Conservation (phyloP, 208 protist genomes). For the Endotrypanum monterogeii region DNA sequence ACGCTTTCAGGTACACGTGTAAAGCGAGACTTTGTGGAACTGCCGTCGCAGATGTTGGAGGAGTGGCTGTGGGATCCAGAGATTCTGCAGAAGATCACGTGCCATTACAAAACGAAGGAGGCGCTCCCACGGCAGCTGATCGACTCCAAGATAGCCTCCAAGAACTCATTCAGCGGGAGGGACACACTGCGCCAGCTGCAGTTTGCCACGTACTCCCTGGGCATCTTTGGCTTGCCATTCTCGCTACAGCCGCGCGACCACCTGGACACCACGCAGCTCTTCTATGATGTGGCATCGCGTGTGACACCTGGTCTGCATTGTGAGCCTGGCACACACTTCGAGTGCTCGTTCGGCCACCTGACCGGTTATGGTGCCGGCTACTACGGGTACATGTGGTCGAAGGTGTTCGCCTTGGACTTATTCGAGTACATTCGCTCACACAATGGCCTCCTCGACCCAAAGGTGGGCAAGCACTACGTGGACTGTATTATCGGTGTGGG, state of each 20-base stretch:
- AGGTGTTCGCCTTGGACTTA: constrained; percentile 85
- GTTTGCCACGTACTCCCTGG: constrained; percentile 80
- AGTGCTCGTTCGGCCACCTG: constrained; percentile 81
- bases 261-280: constrained; percentile 65
- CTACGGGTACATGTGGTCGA: constrained; percentile 90
- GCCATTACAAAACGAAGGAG: constrained; percentile 84
- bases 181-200: constrained; percentile 77
- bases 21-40: constrained; percentile 90
- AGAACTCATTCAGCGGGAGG: constrained; percentile 71
- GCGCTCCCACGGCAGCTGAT: constrained; percentile 66
- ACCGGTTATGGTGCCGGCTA: constrained; percentile 81
- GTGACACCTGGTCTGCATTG: constrained; percentile 68
- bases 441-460: constrained; percentile 68
- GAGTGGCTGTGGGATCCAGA: constrained; percentile 90
- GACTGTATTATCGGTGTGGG: constrained; percentile 80
- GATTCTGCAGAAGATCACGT: constrained; percentile 77
- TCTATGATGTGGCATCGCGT: constrained; percentile 50
- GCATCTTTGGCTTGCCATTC: constrained; percentile 75
- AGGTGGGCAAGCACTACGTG: constrained; percentile 66
- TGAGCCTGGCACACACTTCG: constrained; percentile 67
- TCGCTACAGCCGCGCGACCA: constrained; percentile 41
- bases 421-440: constrained; percentile 77
- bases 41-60: constrained; percentile 90
- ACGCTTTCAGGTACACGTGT: constrained; percentile 77
- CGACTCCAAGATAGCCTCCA: constrained; percentile 77